Conservation (phyloP, 202 grass and related monocot genomes). For the Miscanthus sacchariflorus region DNA sequence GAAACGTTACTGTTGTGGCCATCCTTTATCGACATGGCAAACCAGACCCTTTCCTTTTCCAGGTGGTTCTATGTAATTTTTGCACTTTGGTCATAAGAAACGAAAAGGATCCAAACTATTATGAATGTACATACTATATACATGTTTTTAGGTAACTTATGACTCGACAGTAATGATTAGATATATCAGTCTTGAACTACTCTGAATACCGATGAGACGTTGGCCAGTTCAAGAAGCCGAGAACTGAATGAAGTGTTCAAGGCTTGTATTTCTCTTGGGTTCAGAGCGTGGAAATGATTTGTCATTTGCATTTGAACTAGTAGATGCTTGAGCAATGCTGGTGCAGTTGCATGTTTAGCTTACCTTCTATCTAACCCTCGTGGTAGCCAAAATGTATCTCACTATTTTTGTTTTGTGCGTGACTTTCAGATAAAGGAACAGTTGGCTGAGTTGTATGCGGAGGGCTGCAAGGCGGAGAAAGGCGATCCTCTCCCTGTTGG, state of each 20-base stretch:
- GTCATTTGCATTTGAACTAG: background rate
- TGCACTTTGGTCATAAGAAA: background rate
- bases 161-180: background rate
- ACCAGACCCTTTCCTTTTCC: conserved; percentile 67
- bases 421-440: conserved; percentile 65
- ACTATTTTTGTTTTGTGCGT: background rate
- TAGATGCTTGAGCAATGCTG: background rate
- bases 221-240: background rate
- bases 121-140: no score
- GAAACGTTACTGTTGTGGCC: conserved; percentile 59
- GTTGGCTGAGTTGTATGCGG: conserved; percentile 48
- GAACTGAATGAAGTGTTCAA: conserved; percentile 17
- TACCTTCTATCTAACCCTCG: background rate
- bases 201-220: background rate
- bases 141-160: no score
- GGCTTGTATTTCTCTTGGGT: background rate
- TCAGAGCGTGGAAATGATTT: background rate
- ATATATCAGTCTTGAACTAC: background rate
- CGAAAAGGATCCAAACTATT: background rate
- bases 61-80: conserved; percentile 47
- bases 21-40: conserved; percentile 70
- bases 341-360: background rate
- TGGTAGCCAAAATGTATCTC: background rate
- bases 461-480: conserved; percentile 55
- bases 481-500: conserved; percentile 55